Percentiles rank a stretch among this genome's conserved stretches.
Conservation (phyloP, 2,329 filamentous ascomycete species). For the Zymoseptoria passerinii region DNA sequence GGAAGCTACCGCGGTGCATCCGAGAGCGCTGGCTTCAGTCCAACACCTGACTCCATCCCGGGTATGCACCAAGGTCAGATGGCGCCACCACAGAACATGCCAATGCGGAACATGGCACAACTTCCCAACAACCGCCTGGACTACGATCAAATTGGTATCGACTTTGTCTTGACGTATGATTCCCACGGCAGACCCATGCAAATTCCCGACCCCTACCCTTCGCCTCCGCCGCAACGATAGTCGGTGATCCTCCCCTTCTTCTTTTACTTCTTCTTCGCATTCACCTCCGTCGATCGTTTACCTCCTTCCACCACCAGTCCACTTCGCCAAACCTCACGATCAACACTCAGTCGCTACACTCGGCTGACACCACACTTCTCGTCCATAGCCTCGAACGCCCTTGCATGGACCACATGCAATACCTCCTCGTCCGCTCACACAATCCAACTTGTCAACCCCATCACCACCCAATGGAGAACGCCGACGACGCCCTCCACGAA, state of each 20-base stretch:
- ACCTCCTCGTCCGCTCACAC: conserved; percentile 55
- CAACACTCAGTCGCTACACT: not conserved
- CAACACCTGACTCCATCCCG: conserved; percentile 30
- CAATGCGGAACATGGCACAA: conserved; percentile 19
- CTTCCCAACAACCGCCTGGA: conserved; percentile 44
- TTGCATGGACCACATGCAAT: conserved; percentile 85
- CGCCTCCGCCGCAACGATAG: conserved; percentile 46
- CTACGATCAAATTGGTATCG: conserved; percentile 76
- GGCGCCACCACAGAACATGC: conserved; percentile 8
- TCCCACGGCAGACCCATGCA: conserved; percentile 28
- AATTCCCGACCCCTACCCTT: conserved; percentile 47
- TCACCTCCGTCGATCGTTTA: not conserved
- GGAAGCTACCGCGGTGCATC: conserved; percentile 50
- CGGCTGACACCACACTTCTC: conserved; percentile 19
- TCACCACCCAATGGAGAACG: conserved; percentile 32
- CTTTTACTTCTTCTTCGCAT: not conserved
- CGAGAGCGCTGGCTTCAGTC: conserved; percentile 40
- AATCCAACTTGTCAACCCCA: conserved; percentile 33
- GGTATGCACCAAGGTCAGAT: conserved; percentile 3
- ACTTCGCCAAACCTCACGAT: too few species aligned
- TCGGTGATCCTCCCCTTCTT: not conserved
- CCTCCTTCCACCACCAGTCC: not conserved
- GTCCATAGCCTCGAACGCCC: conserved; percentile 69
- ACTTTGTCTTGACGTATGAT: conserved; percentile 84
- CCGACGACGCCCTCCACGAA: conserved; percentile 50